phyloP scores from a whole-genome alignment of 345 rosid species.

The Brassica rapa region DNA sequence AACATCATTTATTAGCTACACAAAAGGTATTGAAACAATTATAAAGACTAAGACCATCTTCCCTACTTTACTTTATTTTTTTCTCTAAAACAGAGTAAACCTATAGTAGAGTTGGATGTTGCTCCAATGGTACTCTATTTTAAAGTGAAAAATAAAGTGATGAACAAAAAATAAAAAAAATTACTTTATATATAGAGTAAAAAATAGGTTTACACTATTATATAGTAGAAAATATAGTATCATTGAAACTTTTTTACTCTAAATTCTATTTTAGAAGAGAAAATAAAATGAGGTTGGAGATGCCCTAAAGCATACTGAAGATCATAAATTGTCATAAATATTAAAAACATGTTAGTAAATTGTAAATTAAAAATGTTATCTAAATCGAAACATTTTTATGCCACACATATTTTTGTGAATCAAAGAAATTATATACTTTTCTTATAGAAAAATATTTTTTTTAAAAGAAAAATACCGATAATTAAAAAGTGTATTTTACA shows the following conservation, averaged over 20 bases:
- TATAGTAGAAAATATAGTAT: no score
- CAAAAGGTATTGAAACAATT: background rate
- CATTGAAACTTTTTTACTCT: no score
- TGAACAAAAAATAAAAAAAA: no score
- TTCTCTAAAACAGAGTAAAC: no score
- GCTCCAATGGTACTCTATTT: no score
- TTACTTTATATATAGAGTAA: no score
- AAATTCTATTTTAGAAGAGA: no score
- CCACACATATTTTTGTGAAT: background rate
- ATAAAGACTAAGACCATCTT: background rate
- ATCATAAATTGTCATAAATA: background rate
- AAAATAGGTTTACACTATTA: no score
- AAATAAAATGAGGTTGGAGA: no score
- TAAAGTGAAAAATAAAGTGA: no score
- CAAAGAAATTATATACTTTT: background rate
- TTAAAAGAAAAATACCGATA: background rate
- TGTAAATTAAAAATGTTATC: background rate
- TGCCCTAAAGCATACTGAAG: background rate
- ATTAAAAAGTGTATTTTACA: background rate
- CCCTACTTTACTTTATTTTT: no score
- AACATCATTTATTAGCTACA: background rate
- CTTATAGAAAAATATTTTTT: background rate
- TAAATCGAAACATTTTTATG: background rate
- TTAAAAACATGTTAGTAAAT: background rate
- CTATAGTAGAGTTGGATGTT: no score